A percentile compares a stretch with the other conserved stretches of the same genome.
Evolutionary conservation across 371 early-diverging fungal species (phyloP).

Genomic region (Gilbertella persicaria): DNA sequence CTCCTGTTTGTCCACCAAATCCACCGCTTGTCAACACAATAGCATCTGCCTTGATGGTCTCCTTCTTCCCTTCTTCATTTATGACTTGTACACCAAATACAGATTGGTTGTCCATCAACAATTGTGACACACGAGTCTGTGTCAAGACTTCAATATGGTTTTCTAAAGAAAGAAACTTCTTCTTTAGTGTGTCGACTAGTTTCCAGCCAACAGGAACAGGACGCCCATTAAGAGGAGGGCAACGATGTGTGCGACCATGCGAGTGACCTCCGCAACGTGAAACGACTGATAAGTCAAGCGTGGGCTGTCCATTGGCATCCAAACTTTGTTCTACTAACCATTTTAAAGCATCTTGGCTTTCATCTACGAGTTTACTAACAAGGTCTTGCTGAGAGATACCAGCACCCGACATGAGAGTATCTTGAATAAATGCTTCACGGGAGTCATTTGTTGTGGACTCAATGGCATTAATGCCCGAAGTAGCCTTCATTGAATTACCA

Average conservation of each 20-base stretch:
- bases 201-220: slow-evolving; percentile 73
- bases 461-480: slow-evolving; percentile 87
- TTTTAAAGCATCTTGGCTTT: slow-evolving; percentile 68
- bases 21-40: slow-evolving; percentile 42
- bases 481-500: slow-evolving; percentile 81
- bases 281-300: slow-evolving; percentile 61
- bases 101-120: slow-evolving; percentile 4
- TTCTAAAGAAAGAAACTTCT: slow-evolving; percentile 22
- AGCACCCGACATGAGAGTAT: slow-evolving; percentile 74
- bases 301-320: slow-evolving; percentile 26
- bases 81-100: slow-evolving; percentile 22
- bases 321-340: slow-evolving; percentile 70
- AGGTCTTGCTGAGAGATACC: slow-evolving; percentile 59
- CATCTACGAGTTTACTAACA: slow-evolving; percentile 61
- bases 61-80: slow-evolving; percentile 26
- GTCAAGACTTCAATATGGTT: slow-evolving; percentile 52
- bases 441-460: slow-evolving; percentile 62
- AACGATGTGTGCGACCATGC: slow-evolving; percentile 76
- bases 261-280: slow-evolving; percentile 79
- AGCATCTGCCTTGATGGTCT: slow-evolving; percentile 28
- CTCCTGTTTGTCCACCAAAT: slow-evolving; percentile 32
- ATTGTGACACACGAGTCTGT: slow-evolving; percentile 32
- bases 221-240: slow-evolving; percentile 49
- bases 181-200: slow-evolving; percentile 52
- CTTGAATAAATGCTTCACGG: slow-evolving; percentile 68